These are phyloP conservation scores for Talaromyces liani DNA, from an alignment of 495 filamentous ascomycete species.

Conservation along the genomic window DNA sequence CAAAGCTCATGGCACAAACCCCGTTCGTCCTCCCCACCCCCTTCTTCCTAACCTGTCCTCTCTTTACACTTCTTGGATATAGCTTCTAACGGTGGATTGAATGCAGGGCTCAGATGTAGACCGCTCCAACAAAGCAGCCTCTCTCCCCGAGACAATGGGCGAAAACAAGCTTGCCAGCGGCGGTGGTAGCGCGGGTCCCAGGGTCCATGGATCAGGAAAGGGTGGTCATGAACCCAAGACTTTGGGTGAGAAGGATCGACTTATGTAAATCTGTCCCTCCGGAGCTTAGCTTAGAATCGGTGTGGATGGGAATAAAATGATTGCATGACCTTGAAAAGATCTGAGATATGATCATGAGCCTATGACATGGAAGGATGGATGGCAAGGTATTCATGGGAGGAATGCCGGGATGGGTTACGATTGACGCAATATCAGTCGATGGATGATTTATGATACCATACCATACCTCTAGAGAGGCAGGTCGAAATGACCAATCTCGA, in stretches of 20 bases:
- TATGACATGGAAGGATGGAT: neutral
- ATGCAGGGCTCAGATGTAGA: slow-evolving; percentile 29
- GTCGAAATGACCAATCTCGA: neutral
- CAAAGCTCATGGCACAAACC: slow-evolving; percentile 34
- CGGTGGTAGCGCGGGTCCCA: slow-evolving; percentile 15
- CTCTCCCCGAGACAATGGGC: slow-evolving; percentile 33
- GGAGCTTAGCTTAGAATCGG: too few species aligned
- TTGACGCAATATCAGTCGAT: neutral
- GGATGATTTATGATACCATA: slow-evolving; percentile 3
- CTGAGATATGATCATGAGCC: too few species aligned
- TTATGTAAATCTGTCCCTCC: too few species aligned
- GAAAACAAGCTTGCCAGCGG: slow-evolving; percentile 21
- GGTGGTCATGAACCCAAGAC: slow-evolving; percentile 36
- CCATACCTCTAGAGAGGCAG: neutral
- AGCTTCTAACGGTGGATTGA: neutral
- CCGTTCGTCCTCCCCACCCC: slow-evolving; percentile 19
- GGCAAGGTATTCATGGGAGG: neutral
- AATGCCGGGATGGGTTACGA: neutral
- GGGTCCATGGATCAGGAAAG: slow-evolving; percentile 27
- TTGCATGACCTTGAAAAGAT: too few species aligned
- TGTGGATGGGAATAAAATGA: too few species aligned
- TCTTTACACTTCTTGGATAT: too few species aligned
- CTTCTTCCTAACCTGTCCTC: too few species aligned
- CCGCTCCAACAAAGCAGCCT: slow-evolving; percentile 34
- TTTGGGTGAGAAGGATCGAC: slow-evolving; percentile 20